Evolutionary conservation across 2,329 filamentous ascomycete genomes (phyloP), one percentile per base, ranked within the genome.

Genomic region (Colletotrichum sp.): DNA sequence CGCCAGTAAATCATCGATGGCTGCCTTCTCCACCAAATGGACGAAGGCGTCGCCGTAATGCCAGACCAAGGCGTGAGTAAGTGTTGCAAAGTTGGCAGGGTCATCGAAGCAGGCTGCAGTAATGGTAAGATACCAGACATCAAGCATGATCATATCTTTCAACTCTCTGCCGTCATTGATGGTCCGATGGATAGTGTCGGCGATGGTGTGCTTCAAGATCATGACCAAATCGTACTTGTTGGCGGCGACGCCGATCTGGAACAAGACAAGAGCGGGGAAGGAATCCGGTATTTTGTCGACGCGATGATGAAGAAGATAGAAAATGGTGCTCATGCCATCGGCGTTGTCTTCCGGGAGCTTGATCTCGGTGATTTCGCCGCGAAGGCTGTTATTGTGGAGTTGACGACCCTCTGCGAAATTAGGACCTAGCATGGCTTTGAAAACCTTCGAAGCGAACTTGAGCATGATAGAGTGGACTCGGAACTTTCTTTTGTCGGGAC

Each of bases 231-330:
- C 18, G 39, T 48, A 48, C 39, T 48, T 48, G 39, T 48, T 1
- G 3, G 39, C 39, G 6, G 39, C 39, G 1, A 48, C 2, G 1
- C 9, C 18, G 2, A 48, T 0, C 0, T 48, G 39, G 39, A 2
- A 48, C 0, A 22, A 22, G 39, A 48, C 0, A 48, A 0, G 0
- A 1, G 39, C 39, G 1, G 39, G 9, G 0, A 48, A 1, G 5
- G 9, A 1, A 2, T 48, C 3, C 39, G 39, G 18, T n/a, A 48
- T 0, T 48, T 48, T 12, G 3, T 48, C 39, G 1, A n/a, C 39
- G 2, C 39, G 39, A 4, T 48, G 39, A 48, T n/a, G 39, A 48
- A 48, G 39, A 22, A 48, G 39, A 3, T n/a, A 2, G 18, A 48
- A 48, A 0, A 48, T 48, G 39, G 39, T 0, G 39, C 39, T 6